Evolutionary conservation across 2,329 filamentous ascomycete genomes (phyloP).

Genomic region (Fusarium papillatum): DNA sequence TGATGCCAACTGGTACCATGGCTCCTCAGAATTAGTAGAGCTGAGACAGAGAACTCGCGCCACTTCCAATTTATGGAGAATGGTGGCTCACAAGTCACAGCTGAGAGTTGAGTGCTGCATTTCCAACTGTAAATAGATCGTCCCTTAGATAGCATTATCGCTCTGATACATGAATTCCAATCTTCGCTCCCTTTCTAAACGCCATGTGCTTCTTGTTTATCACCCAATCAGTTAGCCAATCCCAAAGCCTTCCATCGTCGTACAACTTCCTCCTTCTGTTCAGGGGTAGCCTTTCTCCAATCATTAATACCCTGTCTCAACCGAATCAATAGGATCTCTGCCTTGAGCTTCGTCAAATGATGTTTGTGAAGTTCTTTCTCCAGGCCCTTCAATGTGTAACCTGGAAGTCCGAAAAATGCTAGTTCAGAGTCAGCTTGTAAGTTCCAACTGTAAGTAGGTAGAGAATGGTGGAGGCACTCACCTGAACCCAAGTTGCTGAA

Average conservation of each 20-base stretch:
- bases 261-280: conserved; percentile 16
- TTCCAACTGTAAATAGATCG: not conserved
- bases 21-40: not conserved
- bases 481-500: conserved; percentile 60
- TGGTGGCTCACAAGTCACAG: not conserved
- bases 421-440: not conserved
- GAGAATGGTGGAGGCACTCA: conserved; percentile 6
- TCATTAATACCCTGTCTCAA: conserved; percentile 48
- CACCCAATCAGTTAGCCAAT: not conserved
- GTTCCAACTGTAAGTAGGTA: not conserved
- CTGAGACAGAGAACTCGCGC: not conserved
- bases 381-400: conserved; percentile 66
- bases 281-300: conserved; percentile 35
- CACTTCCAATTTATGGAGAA: not conserved
- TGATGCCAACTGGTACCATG: not conserved
- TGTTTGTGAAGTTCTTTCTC: conserved; percentile 60
- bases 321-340: conserved; percentile 49
- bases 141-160: not conserved
- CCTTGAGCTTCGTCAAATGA: conserved; percentile 48
- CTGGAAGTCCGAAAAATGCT: conserved; percentile 59
- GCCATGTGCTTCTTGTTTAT: not conserved
- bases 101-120: not conserved
- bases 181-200: not conserved
- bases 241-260: conserved; percentile 28
- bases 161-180: not conserved